Evolutionary conservation across 257 asterid species (phyloP).

Genomic region (Fraxinus pennsylvanica): DNA sequence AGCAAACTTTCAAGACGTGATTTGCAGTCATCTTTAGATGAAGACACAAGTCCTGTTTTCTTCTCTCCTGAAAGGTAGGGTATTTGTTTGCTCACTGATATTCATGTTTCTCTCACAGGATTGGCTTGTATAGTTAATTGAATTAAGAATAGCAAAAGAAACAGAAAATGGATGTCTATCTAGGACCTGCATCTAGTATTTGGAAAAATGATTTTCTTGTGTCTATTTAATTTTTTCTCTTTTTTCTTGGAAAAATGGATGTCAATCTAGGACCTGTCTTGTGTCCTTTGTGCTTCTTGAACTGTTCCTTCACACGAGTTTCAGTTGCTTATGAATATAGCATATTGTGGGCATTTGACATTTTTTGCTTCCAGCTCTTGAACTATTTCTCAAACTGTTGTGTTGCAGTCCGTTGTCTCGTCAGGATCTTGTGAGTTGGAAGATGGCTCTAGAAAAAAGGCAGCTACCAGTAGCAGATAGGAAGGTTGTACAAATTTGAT

Average conservation of each 20-base stretch:
- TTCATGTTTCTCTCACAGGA: conserved; percentile 22
- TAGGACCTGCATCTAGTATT: conserved; percentile 3
- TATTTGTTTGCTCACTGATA: conserved; percentile 6
- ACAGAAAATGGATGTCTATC: not conserved
- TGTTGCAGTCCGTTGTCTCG: conserved; percentile 79
- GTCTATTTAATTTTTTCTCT: not conserved
- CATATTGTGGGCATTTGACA: conserved; percentile 16
- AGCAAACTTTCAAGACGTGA: conserved; percentile 97
- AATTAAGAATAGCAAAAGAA: not conserved
- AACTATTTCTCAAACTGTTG: conserved; percentile 21
- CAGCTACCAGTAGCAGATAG: conserved; percentile 78
- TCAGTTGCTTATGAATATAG: conserved; percentile 19
- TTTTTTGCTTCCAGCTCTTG: conserved; percentile 18
- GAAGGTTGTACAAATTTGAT: conserved; percentile 56
- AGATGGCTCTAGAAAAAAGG: conserved; percentile 89
- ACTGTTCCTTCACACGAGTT: conserved; percentile 11
- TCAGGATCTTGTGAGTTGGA: conserved; percentile 99
- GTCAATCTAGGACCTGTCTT: not conserved
- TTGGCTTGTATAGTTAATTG: conserved; percentile 14
- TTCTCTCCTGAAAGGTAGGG: conserved; percentile 86
- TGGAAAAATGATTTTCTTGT: conserved; percentile 12
- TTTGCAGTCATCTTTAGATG: conserved; percentile 64
- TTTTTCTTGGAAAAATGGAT: too few species aligned
- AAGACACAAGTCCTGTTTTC: conserved; percentile 58
- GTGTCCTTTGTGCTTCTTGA: conserved; percentile 3